Conservation (phyloP, 352 stramenopile genomes). For the Hyaloperonospora brassicae region DNA sequence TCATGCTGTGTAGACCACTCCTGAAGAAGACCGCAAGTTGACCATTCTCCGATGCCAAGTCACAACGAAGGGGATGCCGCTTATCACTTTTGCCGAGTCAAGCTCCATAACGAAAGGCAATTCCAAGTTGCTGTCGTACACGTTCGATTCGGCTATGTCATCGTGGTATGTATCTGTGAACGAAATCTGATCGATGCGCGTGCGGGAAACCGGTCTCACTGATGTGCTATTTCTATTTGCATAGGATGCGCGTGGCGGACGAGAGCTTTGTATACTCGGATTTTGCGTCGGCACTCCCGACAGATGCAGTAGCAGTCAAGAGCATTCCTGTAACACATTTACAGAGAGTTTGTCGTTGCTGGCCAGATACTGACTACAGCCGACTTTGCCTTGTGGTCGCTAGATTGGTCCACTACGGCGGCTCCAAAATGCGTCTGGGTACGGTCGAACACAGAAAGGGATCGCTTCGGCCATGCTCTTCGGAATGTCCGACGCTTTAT, state of each 20-base stretch:
- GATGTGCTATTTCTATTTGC: slow-evolving; percentile 6
- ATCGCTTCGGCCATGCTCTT: slow-evolving; percentile 64
- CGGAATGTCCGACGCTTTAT: slow-evolving; percentile 57
- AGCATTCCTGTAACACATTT: slow-evolving; percentile 52
- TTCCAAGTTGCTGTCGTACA: slow-evolving; percentile 69
- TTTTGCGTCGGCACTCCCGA: slow-evolving; percentile 65
- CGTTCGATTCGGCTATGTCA: slow-evolving; percentile 62
- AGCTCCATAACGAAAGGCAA: slow-evolving; percentile 37
- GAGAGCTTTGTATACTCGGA: slow-evolving; percentile 83
- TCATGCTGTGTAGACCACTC: slow-evolving; percentile 12
- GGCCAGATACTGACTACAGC: background rate
- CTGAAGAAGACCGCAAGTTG: slow-evolving; percentile 32
- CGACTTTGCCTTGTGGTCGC: background rate
- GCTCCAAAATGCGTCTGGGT: slow-evolving; percentile 75
- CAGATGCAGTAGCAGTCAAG: slow-evolving; percentile 50
- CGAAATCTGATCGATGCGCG: background rate
- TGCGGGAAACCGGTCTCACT: background rate
- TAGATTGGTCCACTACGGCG: slow-evolving; percentile 68
- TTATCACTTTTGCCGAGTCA: slow-evolving; percentile 77
- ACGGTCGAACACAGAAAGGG: slow-evolving; percentile 56
- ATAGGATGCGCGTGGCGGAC: slow-evolving; percentile 79
- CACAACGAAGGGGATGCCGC: slow-evolving; percentile 56
- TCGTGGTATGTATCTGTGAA: slow-evolving; percentile 42
- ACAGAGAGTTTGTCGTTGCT: background rate
- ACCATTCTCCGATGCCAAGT: slow-evolving; percentile 70